Conservation (phyloP, 345 rosid species). For the Populus nigra region DNA sequence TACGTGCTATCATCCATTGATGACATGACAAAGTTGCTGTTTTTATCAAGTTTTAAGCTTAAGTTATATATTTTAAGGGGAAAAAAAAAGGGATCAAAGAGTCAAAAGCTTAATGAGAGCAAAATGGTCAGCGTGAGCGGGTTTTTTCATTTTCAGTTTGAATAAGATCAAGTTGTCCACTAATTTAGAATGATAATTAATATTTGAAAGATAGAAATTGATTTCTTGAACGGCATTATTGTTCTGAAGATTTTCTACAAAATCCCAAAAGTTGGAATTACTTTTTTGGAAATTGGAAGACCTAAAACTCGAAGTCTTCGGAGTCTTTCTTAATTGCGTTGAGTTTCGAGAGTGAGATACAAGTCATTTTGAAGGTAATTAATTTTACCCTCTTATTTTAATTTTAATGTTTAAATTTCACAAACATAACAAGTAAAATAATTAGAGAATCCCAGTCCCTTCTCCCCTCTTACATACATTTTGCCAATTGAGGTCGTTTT, state of each 20-base stretch:
- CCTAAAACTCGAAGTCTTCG: no score
- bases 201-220: not conserved
- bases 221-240: not conserved
- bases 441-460: no score
- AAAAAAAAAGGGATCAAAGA: not conserved
- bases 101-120: not conserved
- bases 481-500: no score
- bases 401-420: not conserved
- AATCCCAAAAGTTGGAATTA: no score
- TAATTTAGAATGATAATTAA: constrained; percentile 2
- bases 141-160: not conserved
- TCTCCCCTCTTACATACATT: no score
- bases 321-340: no score
- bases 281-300: no score
- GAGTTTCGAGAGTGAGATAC: no score
- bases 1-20: constrained; percentile 6
- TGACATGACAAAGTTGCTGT: constrained; percentile 3
- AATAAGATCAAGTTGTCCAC: constrained; percentile 9
- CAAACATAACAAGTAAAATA: not conserved
- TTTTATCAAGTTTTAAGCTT: not conserved
- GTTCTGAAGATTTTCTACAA: not conserved
- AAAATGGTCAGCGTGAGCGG: no score
- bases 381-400: not conserved
- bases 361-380: not conserved
- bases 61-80: no score